Conservation (phyloP, 768 basidiomycete species). For the Lactifluus subvellereus region DNA sequence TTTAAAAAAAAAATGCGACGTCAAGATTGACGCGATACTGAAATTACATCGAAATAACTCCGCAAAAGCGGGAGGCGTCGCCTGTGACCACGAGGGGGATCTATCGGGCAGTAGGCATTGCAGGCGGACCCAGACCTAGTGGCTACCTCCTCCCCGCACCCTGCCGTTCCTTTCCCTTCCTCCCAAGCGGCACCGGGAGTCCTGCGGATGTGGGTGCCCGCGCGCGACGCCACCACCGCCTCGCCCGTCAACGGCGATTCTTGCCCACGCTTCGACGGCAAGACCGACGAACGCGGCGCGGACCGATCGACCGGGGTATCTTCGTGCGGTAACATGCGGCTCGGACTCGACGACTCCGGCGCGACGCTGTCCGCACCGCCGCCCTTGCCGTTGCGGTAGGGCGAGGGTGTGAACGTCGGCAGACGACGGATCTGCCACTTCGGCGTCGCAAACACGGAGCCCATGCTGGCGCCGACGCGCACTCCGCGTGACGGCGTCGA, state of each 20-base stretch:
- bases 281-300: background rate
- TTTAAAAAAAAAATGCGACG: no score
- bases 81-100: no score
- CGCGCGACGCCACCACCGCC: background rate
- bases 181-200: slow-evolving; percentile 14
- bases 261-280: slow-evolving; percentile 10
- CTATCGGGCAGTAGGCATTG: no score
- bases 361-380: background rate
- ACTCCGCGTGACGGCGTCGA: slow-evolving; percentile 80
- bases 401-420: slow-evolving; percentile 2
- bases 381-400: background rate
- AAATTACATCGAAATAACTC: no score
- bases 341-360: background rate
- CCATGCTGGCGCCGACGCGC: slow-evolving; percentile 26
- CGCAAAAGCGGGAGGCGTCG: no score
- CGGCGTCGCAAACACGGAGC: slow-evolving; percentile 20
- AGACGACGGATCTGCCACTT: slow-evolving; percentile 18
- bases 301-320: slow-evolving; percentile 19
- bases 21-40: no score
- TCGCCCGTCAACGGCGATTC: slow-evolving; percentile 13
- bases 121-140: no score
- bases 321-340: slow-evolving; percentile 3
- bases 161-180: slow-evolving; percentile 20
- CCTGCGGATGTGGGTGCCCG: background rate
- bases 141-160: slow-evolving; percentile 5